A percentile compares a stretch with the other conserved stretches of the same genome.
Conservation (phyloP, 345 rosid species). For the Gossypium sturtianum region DNA sequence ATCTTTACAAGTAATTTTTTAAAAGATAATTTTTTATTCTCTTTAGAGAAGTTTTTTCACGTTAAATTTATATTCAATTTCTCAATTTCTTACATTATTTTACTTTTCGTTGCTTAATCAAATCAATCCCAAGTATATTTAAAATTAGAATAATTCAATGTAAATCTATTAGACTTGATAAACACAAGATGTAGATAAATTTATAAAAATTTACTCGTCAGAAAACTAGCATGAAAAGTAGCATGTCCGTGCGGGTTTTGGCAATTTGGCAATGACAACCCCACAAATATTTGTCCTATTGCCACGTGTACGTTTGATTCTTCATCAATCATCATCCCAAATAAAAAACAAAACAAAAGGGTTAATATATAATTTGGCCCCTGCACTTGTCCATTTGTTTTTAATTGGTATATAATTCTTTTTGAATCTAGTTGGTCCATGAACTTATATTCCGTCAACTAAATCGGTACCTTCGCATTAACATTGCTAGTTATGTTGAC, state of each 20-base stretch:
- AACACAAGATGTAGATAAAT: background rate
- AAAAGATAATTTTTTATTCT: too few relatives aligned
- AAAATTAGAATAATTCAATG: background rate
- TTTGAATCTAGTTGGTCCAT: too few relatives aligned
- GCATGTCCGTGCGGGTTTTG: background rate
- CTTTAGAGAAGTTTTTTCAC: fast-evolving
- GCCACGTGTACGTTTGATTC: constrained; percentile 32
- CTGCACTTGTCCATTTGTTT: too few relatives aligned
- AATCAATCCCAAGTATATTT: background rate
- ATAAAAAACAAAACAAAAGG: background rate
- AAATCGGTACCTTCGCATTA: too few relatives aligned
- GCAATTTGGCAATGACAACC: background rate
- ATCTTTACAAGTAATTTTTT: too few relatives aligned
- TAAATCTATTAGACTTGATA: background rate
- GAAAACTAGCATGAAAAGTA: background rate
- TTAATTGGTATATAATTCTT: too few relatives aligned
- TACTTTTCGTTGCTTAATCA: too few relatives aligned
- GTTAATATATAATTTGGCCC: too few relatives aligned
- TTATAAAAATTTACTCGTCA: background rate
- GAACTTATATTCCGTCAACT: too few relatives aligned
- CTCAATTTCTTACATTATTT: too few relatives aligned
- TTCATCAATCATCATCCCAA: background rate
- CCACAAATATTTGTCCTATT: background rate
- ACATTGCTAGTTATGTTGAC: too few relatives aligned
- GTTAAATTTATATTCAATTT: too few relatives aligned